Conservation (phyloP, 2,329 filamentous ascomycete genomes). For the Aspergillus chevalieri region DNA sequence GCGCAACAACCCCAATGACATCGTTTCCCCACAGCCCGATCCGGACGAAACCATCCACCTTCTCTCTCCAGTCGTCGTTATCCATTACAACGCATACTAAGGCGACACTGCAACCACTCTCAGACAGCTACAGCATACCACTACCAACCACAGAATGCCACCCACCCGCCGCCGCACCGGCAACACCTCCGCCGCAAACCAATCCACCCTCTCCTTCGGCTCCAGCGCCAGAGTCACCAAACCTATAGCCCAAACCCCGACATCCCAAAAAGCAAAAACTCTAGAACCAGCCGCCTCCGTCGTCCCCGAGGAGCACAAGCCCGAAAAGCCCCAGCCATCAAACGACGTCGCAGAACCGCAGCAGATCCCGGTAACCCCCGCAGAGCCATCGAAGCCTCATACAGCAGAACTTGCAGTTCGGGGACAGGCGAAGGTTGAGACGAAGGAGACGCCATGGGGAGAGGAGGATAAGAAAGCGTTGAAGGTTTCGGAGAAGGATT, state of each 20-base stretch:
- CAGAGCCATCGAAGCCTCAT: slow-evolving; percentile 24
- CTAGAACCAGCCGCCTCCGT: slow-evolving; percentile 31
- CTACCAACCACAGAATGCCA: slow-evolving; percentile 33
- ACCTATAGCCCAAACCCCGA: slow-evolving; percentile 33
- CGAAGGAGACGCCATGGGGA: slow-evolving; percentile 22
- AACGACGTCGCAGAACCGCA: slow-evolving; percentile 22
- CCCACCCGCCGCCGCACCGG: slow-evolving; percentile 34
- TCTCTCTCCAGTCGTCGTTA: not conserved
- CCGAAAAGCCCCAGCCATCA: slow-evolving; percentile 12
- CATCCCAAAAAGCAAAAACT: slow-evolving; percentile 26
- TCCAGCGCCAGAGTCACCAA: slow-evolving; percentile 55
- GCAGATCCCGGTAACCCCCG: slow-evolving; percentile 18
- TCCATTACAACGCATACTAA: not conserved
- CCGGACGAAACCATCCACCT: not conserved
- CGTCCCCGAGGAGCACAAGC: slow-evolving; percentile 17
- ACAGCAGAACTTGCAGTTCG: slow-evolving; percentile 32
- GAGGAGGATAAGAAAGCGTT: slow-evolving; percentile 47
- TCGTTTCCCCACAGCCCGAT: slow-evolving; percentile 10
- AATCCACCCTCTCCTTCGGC: slow-evolving; percentile 60
- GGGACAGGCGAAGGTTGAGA: slow-evolving; percentile 46
- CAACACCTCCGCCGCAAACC: slow-evolving; percentile 38
- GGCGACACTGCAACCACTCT: not conserved
- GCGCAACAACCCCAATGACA: slow-evolving; percentile 14
- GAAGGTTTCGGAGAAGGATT: slow-evolving; percentile 60
- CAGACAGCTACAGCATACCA: not conserved